Conservation (phyloP, 768 basidiomycete genomes). For the Pleurotus citrinopileatus region DNA sequence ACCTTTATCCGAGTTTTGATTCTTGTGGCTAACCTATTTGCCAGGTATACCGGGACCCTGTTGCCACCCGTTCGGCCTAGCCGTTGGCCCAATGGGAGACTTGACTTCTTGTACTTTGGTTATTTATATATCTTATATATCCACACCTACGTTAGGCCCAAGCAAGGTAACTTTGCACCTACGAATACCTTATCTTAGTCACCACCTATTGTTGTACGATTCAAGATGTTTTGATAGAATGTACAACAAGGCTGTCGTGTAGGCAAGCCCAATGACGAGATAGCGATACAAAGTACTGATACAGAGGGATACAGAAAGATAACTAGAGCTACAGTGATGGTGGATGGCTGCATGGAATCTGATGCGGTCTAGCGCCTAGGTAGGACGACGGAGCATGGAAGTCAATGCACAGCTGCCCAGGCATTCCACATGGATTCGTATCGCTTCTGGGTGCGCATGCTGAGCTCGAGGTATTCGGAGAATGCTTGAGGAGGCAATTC, state of each 20-base stretch:
- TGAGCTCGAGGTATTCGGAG: constrained; percentile 53
- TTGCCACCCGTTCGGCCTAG: constrained; percentile 35
- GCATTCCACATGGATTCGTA: constrained; percentile 60
- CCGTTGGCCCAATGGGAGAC: neutral
- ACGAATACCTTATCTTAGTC: neutral
- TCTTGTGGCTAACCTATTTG: constrained; percentile 8
- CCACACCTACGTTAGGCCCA: neutral
- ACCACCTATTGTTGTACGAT: neutral
- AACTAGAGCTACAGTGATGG: neutral
- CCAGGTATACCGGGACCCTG: constrained; percentile 49
- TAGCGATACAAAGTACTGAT: constrained; percentile 1
- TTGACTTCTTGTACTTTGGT: neutral
- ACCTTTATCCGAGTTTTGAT: neutral
- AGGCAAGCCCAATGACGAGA: too few relatives aligned
- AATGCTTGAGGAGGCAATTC: constrained; percentile 62
- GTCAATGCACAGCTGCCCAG: constrained; percentile 26
- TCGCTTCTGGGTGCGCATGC: constrained; percentile 47
- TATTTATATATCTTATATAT: constrained; percentile 8
- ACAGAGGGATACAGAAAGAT: neutral
- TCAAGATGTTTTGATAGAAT: neutral
- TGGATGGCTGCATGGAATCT: neutral
- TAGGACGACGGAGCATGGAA: too few relatives aligned
- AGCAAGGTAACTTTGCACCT: neutral
- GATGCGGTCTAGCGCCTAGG: neutral
- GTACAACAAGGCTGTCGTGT: too few relatives aligned